phyloP scores from a whole-genome alignment of 1,139 yeast species.

The Komagataea norvegica region DNA sequence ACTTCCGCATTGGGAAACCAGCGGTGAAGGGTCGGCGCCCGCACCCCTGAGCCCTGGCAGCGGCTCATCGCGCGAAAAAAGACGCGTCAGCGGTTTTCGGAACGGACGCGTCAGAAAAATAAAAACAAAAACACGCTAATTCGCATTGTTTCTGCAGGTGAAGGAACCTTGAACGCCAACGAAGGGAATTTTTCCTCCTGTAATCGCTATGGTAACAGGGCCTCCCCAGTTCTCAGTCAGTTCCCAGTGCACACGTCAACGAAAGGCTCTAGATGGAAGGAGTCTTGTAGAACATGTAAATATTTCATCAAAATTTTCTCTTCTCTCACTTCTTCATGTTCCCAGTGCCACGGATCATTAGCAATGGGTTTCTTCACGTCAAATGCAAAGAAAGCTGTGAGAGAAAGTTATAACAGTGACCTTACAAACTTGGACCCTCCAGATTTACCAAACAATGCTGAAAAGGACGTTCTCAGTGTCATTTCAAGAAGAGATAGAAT shows the following conservation, averaged over 20 bases:
- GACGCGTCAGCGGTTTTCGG: too few relatives aligned
- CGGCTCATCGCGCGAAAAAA: conserved; percentile 1
- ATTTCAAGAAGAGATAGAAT: too few relatives aligned
- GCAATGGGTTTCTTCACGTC: conserved; percentile 15
- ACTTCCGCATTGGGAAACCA: conserved; percentile 12
- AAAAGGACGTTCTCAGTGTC: conserved; percentile 11
- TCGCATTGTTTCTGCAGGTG: not conserved
- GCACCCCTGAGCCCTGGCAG: too few relatives aligned
- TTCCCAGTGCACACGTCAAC: too few relatives aligned
- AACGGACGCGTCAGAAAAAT: too few relatives aligned
- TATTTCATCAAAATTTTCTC: not conserved
- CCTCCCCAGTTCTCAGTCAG: too few relatives aligned
- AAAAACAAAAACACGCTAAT: conserved; percentile 1
- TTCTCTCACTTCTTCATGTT: not conserved
- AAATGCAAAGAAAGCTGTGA: conserved; percentile 6
- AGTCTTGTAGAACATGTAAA: not conserved
- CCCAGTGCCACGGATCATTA: too few relatives aligned
- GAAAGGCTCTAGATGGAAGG: too few relatives aligned
- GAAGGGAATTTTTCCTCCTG: too few relatives aligned
- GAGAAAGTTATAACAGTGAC: conserved; percentile 9
- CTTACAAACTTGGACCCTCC: conserved; percentile 25
- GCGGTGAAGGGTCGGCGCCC: not conserved
- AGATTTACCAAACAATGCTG: conserved; percentile 7
- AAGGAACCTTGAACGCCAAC: conserved; percentile 2
- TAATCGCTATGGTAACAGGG: too few relatives aligned